A percentile compares a stretch with the other conserved stretches of the same genome.
Evolutionary conservation across 2,329 filamentous ascomycete genomes (phyloP).

Genomic region (Aspergillus sojae): DNA sequence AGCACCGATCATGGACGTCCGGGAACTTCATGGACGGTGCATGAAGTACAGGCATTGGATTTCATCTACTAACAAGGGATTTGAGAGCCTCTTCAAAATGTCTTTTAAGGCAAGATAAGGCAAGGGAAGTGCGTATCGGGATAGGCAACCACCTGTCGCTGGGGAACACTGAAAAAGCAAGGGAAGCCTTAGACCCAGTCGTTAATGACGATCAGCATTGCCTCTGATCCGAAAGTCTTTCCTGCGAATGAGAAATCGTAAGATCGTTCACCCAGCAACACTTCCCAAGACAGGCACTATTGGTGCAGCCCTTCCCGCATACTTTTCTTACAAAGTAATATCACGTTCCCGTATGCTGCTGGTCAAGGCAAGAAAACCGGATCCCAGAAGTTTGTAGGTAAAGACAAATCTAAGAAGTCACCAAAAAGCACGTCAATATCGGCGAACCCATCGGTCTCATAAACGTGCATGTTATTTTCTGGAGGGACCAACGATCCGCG

Average conservation of each 20-base stretch:
- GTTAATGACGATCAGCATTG: conserved; percentile 5
- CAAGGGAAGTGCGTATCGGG: neutral
- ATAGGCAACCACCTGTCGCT: neutral
- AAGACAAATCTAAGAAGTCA: conserved; percentile 38
- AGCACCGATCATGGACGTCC: neutral
- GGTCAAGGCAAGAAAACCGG: conserved; percentile 29
- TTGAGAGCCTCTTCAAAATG: neutral
- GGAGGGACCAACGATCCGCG: conserved; percentile 43
- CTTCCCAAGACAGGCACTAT: neutral
- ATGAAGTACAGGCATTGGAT: neutral
- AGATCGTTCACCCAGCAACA: neutral
- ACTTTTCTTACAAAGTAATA: neutral
- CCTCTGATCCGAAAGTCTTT: neutral
- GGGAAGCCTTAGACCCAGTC: neutral
- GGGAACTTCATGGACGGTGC: neutral
- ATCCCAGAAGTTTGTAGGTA: conserved; percentile 42
- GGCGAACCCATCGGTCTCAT: conserved; percentile 36
- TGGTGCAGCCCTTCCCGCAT: neutral
- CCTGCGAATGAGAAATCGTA: conserved; percentile 8
- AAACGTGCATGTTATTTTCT: conserved; percentile 49
- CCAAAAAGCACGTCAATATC: conserved; percentile 41
- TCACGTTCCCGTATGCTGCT: conserved; percentile 9
- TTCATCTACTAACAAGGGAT: neutral
- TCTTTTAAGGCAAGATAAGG: neutral
- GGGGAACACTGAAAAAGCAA: neutral